Evolutionary conservation across 1,284 basidiomycete species (phyloP).

Genomic region (Tetrapyrgos nigripes): DNA sequence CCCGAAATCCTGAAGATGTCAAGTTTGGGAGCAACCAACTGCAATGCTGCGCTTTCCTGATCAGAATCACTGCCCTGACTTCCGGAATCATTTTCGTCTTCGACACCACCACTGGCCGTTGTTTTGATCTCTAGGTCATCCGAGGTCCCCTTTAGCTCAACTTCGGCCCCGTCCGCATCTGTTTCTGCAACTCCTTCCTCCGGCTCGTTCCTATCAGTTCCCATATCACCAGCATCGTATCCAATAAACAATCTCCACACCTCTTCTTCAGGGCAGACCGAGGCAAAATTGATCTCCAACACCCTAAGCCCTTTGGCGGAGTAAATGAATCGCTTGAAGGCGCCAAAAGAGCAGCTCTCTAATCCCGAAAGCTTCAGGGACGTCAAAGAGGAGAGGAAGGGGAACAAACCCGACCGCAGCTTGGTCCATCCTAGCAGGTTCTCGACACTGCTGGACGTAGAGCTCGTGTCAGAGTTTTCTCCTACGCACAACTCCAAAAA

Average conservation of each 20-base stretch:
- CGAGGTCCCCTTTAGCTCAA: not conserved
- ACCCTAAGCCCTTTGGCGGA: conserved; percentile 40
- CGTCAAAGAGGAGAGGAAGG: conserved; percentile 39
- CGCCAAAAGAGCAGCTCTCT: conserved; percentile 37
- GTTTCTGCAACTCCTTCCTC: conserved; percentile 3
- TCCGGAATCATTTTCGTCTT: not conserved
- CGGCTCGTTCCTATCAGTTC: conserved; percentile 16
- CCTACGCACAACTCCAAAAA: conserved; percentile 39
- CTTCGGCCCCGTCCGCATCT: not conserved
- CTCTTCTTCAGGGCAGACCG: not conserved
- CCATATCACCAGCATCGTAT: conserved; percentile 38
- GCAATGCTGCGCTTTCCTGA: not conserved
- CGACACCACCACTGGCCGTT: too few relatives aligned
- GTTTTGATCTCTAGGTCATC: not conserved
- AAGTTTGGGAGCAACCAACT: conserved; percentile 14
- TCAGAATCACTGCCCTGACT: not conserved
- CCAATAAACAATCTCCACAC: not conserved
- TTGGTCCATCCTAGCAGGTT: not conserved
- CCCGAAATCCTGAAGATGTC: conserved; percentile 12
- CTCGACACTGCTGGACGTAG: not conserved
- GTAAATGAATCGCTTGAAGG: conserved; percentile 40
- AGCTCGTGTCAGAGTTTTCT: not conserved
- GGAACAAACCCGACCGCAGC: not conserved
- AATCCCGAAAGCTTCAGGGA: conserved; percentile 51
- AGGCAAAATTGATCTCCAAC: conserved; percentile 55